Evolutionary conservation across 768 basidiomycete genomes (phyloP).

Genomic region (Russula olivacea): DNA sequence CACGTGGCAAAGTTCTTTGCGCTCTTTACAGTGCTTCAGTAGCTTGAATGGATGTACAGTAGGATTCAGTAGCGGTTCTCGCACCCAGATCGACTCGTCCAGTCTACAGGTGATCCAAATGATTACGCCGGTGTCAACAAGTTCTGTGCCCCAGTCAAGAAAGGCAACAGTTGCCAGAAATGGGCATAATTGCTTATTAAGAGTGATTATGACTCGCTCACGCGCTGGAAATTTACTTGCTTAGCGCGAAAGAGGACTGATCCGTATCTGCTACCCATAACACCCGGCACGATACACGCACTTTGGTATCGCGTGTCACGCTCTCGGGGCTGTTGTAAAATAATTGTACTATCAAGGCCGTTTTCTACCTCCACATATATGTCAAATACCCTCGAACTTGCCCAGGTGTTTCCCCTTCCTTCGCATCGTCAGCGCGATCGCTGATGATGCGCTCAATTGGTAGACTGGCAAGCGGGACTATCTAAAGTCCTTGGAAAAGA

Average conservation of each 20-base stretch:
- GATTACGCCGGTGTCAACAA: no score
- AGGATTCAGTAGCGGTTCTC: no score
- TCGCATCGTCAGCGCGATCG: background rate
- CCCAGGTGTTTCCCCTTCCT: constrained; percentile 28
- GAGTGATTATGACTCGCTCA: constrained; percentile 2
- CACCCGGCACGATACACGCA: constrained; percentile 17
- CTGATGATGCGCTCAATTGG: constrained; percentile 7
- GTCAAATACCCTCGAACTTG: constrained; percentile 31
- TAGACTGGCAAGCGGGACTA: constrained; percentile 94
- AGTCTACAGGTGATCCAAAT: no score
- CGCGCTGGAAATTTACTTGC: background rate
- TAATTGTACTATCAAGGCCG: constrained; percentile 22
- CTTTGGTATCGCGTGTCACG: constrained; percentile 17
- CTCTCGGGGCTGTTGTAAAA: constrained; percentile 26
- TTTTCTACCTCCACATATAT: constrained; percentile 12
- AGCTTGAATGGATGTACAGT: no score
- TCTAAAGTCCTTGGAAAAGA: constrained; percentile 73
- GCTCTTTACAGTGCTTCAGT: no score
- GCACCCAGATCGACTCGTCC: no score
- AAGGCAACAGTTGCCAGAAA: background rate
- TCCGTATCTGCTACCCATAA: constrained; percentile 6
- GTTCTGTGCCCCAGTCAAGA: no score
- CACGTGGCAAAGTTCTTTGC: no score
- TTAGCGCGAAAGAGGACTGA: constrained; percentile 1
- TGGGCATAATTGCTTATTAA: constrained; percentile 6